Base-by-base conservation (phyloP, 2,329 filamentous ascomycete genomes). In the Clonostachys solani region DNA sequence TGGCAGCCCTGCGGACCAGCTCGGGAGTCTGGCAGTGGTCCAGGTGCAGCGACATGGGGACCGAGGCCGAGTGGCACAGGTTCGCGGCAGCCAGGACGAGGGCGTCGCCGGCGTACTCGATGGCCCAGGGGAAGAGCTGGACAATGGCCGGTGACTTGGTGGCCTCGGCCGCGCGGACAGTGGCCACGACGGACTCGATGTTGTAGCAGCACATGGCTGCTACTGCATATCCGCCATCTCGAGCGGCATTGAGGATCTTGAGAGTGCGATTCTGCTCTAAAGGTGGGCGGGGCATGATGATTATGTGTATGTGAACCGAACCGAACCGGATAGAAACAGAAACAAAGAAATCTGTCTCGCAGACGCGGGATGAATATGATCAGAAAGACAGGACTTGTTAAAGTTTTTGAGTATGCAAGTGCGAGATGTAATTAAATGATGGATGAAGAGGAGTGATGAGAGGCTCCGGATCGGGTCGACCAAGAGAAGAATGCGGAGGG, bases 111-210 rank as follows among this genome's bases (percentile, higher is more conserved):
- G 81, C 81, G 67, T 83, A 87, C 46, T 78, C 70, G 19, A 87
- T 72, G 0, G 84, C 83, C 84, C 84, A 88, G 4, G 84, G 85
- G 61, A 89, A 89, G 52, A 89, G 77, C 40, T 84, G 82, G 59
- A 89, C 80, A 65, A 87, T 83, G 17, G 81, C 73, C 0, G 85
- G 84, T 0, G 83, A 83, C 19, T 72, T 70, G 53, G 83, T 83
- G 19, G 73, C 73, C 64, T 89, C 84, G 35, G 86, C 86, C 9
- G 86, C 86, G 49, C 77, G 74, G 38, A 88, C 78, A 5, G 78
- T 78, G 4, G 83, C 85, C 4, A 88, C 69, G 51, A 89, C 83
- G 40, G 78, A 80, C 67, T 89, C 86, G 50, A 88, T 69, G 58
- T 89, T 86, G 72, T 88, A 6, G 80, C 82, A 58, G 44, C 81